These are phyloP conservation scores for Cryptococcus deneoformans DNA, from an alignment of 1,284 basidiomycete genomes.

Conservation along the genomic window DNA sequence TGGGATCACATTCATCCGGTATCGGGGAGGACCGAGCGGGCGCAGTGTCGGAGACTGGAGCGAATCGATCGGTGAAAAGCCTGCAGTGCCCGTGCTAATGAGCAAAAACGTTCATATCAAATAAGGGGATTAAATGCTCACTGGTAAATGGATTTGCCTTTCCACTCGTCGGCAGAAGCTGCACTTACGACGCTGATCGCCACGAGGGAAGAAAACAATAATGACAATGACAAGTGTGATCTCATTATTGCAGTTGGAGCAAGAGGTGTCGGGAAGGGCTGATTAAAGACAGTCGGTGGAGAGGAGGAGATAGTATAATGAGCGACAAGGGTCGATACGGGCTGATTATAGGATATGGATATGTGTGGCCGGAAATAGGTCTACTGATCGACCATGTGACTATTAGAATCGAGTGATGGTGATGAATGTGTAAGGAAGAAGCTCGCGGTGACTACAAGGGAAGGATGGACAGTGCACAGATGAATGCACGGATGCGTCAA, in stretches of 20 bases:
- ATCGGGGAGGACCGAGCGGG: slow-evolving; percentile 49
- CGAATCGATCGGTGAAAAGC: slow-evolving; percentile 72
- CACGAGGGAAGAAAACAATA: neutral
- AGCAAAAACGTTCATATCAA: neutral
- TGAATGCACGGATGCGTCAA: too few species aligned
- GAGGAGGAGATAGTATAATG: too few species aligned
- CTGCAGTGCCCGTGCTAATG: slow-evolving; percentile 40
- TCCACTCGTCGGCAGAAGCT: slow-evolving; percentile 44
- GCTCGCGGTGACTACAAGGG: too few species aligned
- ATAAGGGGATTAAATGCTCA: slow-evolving; percentile 19
- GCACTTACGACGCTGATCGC: slow-evolving; percentile 11
- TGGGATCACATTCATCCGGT: slow-evolving; percentile 29
- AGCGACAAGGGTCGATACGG: too few species aligned
- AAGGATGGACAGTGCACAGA: too few species aligned
- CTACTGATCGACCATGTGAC: too few species aligned
- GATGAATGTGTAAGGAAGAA: too few species aligned
- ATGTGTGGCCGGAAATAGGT: too few species aligned
- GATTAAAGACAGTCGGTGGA: too few species aligned
- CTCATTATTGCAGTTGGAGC: neutral
- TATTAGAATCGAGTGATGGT: too few species aligned
- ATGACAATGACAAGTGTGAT: neutral
- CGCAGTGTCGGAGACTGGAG: slow-evolving; percentile 57
- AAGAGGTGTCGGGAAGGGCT: too few species aligned
- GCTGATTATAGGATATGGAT: too few species aligned
- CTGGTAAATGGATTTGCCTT: slow-evolving; percentile 49